Evolutionary conservation across 2,329 filamentous ascomycete genomes (phyloP).

Genomic region (Penicillium polonicum): DNA sequence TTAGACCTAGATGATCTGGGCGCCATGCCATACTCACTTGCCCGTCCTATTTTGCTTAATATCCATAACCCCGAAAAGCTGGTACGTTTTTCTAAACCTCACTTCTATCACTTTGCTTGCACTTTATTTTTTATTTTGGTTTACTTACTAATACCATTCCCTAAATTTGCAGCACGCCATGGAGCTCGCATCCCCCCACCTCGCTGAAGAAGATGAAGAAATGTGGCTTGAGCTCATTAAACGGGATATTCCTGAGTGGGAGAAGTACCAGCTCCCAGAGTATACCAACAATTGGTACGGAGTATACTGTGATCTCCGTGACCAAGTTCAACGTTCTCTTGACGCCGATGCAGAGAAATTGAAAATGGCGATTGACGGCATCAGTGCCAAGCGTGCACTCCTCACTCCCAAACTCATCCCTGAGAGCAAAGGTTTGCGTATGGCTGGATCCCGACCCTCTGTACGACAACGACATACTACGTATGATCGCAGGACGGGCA

Average conservation of each 20-base stretch:
- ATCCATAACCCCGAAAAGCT: conserved; percentile 74
- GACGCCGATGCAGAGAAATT: conserved; percentile 59
- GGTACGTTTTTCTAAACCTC: conserved; percentile 39
- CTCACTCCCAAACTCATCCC: conserved; percentile 58
- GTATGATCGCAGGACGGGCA: conserved; percentile 35
- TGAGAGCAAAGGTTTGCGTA: conserved; percentile 20
- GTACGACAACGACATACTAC: conserved; percentile 32
- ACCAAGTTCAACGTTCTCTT: conserved; percentile 58
- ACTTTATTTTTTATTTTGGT: not conserved
- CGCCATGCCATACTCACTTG: conserved; percentile 64
- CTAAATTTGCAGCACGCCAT: conserved; percentile 51
- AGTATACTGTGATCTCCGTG: conserved; percentile 69
- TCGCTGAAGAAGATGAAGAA: conserved; percentile 66
- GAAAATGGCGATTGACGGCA: conserved; percentile 56
- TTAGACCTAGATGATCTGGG: conserved; percentile 67
- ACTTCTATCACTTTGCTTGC: not conserved
- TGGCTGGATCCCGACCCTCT: conserved; percentile 34
- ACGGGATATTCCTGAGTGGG: conserved; percentile 69
- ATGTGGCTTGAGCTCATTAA: conserved; percentile 79
- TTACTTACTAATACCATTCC: conserved; percentile 4
- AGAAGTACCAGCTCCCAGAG: conserved; percentile 64
- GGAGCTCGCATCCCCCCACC: conserved; percentile 73
- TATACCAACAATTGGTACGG: conserved; percentile 72
- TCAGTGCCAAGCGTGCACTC: conserved; percentile 58
- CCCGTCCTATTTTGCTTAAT: conserved; percentile 66